A percentile compares a stretch with the other conserved stretches of the same genome.
Evolutionary conservation across 768 basidiomycete genomes (phyloP).

Genomic region (Paxillus involutus): DNA sequence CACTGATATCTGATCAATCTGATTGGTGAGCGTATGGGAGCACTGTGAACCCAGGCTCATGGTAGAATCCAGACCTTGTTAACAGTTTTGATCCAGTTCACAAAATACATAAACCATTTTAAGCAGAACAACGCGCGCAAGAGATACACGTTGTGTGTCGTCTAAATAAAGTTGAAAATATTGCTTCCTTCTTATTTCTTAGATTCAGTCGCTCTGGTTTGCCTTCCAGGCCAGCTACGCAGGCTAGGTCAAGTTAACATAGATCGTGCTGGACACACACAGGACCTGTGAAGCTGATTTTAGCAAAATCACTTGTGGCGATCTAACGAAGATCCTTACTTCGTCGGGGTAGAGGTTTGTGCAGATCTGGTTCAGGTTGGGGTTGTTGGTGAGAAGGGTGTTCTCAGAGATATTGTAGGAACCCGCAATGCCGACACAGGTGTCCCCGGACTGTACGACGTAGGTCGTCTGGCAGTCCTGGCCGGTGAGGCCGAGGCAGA

Average conservation of each 20-base stretch:
- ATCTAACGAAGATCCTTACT: conserved; percentile 33
- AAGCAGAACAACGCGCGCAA: no score
- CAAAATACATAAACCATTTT: no score
- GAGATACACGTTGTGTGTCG: no score
- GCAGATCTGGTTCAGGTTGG: conserved; percentile 53
- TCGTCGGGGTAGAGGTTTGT: conserved; percentile 59
- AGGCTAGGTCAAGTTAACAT: conserved; percentile 18
- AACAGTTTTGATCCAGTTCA: no score
- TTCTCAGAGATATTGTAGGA: conserved; percentile 42
- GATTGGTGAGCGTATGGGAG: no score
- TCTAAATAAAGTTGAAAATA: background rate
- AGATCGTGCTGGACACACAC: conserved; percentile 24
- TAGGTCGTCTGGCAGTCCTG: conserved; percentile 58
- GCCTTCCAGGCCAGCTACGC: background rate
- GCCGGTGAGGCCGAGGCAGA: conserved; percentile 58
- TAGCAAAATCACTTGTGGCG: background rate
- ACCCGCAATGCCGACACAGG: conserved; percentile 44
- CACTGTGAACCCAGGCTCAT: no score
- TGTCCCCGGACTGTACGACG: conserved; percentile 48
- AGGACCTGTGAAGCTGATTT: conserved; percentile 19
- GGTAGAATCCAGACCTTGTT: no score
- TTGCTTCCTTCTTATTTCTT: background rate
- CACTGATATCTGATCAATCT: no score
- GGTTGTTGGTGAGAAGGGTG: conserved; percentile 61
- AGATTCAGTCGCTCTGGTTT: background rate